phyloP scores from a whole-genome alignment of 2,329 filamentous ascomycete species.

The Coleophoma crateriformis region DNA sequence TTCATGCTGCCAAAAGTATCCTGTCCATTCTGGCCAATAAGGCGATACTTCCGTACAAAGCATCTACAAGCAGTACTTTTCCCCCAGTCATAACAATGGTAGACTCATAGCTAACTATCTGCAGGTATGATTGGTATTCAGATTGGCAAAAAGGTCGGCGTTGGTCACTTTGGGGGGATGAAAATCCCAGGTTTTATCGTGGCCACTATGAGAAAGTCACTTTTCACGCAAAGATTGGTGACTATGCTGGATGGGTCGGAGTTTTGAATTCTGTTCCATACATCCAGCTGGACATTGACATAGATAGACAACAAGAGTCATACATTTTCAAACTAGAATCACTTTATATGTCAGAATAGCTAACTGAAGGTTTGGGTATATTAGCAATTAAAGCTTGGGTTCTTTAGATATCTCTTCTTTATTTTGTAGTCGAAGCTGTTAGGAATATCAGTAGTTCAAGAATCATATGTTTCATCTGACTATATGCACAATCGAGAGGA shows the following conservation, averaged over 20 bases:
- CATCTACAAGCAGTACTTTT: slow-evolving; percentile 7
- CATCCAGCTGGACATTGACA: too few species aligned
- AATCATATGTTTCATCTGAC: too few species aligned
- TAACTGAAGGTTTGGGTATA: too few species aligned
- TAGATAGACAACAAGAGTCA: too few species aligned
- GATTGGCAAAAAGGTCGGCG: slow-evolving; percentile 32
- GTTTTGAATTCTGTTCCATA: slow-evolving; percentile 1
- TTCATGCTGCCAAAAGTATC: slow-evolving; percentile 20
- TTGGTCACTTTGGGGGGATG: slow-evolving; percentile 22
- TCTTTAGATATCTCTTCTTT: too few species aligned
- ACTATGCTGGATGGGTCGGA: slow-evolving; percentile 15
- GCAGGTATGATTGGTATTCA: slow-evolving; percentile 21
- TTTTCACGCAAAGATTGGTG: slow-evolving; percentile 18
- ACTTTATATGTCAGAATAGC: too few species aligned
- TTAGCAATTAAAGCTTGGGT: too few species aligned
- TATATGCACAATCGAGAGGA: too few species aligned
- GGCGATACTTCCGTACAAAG: slow-evolving; percentile 14
- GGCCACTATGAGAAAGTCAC: slow-evolving; percentile 15
- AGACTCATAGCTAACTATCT: slow-evolving; percentile 1
- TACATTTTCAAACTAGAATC: too few species aligned
- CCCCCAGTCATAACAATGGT: neutral
- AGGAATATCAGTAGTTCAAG: too few species aligned
- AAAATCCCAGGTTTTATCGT: slow-evolving; percentile 21
- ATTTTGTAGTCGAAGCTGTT: too few species aligned
- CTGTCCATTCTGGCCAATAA: slow-evolving; percentile 9